These are phyloP conservation scores for Phytophthora ohioensis DNA, from an alignment of 352 stramenopile genomes.

Conservation along the genomic window DNA sequence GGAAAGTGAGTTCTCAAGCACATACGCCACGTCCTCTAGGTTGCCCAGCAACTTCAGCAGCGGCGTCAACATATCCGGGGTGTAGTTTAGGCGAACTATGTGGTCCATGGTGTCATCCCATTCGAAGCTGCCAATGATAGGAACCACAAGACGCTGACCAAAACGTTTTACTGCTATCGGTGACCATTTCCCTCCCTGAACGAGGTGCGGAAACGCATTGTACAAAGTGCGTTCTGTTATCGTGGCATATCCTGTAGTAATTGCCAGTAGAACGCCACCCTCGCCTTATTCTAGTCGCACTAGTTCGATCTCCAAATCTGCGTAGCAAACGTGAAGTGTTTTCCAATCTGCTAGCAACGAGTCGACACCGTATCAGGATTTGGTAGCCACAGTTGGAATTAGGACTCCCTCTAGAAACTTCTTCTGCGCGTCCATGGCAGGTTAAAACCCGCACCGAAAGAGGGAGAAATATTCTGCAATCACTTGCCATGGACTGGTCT, in stretches of 20 bases:
- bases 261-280: not conserved
- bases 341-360: too few species aligned
- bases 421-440: not conserved
- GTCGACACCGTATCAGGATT: too few species aligned
- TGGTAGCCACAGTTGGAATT: too few species aligned
- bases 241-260: not conserved
- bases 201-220: not conserved
- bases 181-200: not conserved
- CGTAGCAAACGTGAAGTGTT: too few species aligned
- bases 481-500: not conserved
- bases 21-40: too few species aligned
- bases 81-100: too few species aligned
- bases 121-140: too few species aligned
- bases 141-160: too few species aligned
- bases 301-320: not conserved
- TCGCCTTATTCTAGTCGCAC: not conserved
- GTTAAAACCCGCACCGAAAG: not conserved
- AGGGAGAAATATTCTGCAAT: not conserved
- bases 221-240: not conserved
- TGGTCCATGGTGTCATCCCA: too few species aligned
- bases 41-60: too few species aligned
- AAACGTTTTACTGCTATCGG: not conserved
- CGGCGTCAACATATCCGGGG: too few species aligned
- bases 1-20: too few species aligned
- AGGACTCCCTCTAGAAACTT: not conserved